Percentiles rank a stretch among this genome's conserved stretches.
Evolutionary conservation across 1,284 basidiomycete species (phyloP).

Genomic region (Sanguinoderma infundibulare): DNA sequence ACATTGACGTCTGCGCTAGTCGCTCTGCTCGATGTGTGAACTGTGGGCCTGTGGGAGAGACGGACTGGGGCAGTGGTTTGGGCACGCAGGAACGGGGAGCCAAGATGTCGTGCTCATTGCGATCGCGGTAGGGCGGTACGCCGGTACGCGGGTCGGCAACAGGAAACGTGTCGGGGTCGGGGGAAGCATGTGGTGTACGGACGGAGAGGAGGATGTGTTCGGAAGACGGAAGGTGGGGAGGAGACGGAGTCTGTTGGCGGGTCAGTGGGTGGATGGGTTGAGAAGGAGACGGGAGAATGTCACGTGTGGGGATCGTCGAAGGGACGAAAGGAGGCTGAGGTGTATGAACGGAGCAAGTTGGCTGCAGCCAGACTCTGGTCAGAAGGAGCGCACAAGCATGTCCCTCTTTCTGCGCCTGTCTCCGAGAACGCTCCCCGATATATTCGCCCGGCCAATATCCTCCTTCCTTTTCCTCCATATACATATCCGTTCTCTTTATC

Average conservation of each 20-base stretch:
- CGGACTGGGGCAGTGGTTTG: background rate
- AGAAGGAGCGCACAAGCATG: background rate
- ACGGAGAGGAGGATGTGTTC: conserved; percentile 10
- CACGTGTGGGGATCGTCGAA: conserved; percentile 24
- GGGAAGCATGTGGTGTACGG: conserved; percentile 1
- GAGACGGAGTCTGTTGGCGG: conserved; percentile 1
- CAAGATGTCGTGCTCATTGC: conserved; percentile 11
- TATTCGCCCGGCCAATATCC: background rate
- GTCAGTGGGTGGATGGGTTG: background rate
- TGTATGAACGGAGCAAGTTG: conserved; percentile 11
- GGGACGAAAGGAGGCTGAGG: conserved; percentile 8
- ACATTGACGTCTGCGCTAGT: background rate
- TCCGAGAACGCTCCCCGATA: conserved; percentile 7
- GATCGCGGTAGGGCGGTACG: conserved; percentile 11
- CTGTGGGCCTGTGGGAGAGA: background rate
- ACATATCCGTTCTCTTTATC: conserved; percentile 5
- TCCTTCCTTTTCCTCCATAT: conserved; percentile 1
- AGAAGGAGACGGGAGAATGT: conserved; percentile 12
- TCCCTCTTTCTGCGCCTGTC: conserved; percentile 6
- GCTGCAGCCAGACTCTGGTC: background rate
- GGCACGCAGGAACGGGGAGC: background rate
- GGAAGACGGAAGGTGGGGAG: conserved; percentile 2
- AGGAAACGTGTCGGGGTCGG: conserved; percentile 9
- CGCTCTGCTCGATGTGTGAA: background rate
- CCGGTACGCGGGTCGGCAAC: conserved; percentile 6